Evolutionary conservation across 2,329 filamentous ascomycete genomes (phyloP).

Genomic region (Diaporthe eres): DNA sequence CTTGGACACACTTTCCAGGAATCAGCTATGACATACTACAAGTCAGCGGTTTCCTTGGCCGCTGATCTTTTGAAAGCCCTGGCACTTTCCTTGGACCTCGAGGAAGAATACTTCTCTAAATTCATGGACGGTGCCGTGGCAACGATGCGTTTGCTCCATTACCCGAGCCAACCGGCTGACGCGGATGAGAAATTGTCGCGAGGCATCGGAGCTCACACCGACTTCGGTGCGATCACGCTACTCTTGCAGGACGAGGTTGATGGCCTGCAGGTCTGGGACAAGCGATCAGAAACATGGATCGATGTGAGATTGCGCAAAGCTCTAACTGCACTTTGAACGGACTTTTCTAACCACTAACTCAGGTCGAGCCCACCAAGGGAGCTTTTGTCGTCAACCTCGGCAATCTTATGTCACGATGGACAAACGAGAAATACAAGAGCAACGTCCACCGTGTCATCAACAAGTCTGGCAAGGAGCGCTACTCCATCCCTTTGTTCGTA

Average conservation of each 20-base stretch:
- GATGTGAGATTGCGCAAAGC: slow-evolving; percentile 44
- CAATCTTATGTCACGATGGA: slow-evolving; percentile 64
- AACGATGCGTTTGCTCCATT: slow-evolving; percentile 60
- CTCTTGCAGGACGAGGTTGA: slow-evolving; percentile 64
- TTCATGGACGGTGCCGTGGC: slow-evolving; percentile 59
- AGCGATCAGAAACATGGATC: slow-evolving; percentile 59
- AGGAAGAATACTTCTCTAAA: slow-evolving; percentile 56
- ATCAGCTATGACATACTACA: slow-evolving; percentile 55
- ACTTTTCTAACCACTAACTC: too few relatives aligned
- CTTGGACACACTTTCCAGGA: slow-evolving; percentile 53
- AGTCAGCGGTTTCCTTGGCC: slow-evolving; percentile 55
- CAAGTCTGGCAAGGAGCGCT: slow-evolving; percentile 61
- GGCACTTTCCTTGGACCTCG: slow-evolving; percentile 54
- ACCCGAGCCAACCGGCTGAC: slow-evolving; percentile 56
- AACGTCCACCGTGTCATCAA: slow-evolving; percentile 70
- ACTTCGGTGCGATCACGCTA: slow-evolving; percentile 69
- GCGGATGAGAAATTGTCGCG: slow-evolving; percentile 51
- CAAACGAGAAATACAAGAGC: slow-evolving; percentile 65
- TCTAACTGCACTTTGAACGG: too few relatives aligned
- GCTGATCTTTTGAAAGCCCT: slow-evolving; percentile 55
- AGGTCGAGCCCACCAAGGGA: slow-evolving; percentile 56
- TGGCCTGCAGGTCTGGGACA: slow-evolving; percentile 65
- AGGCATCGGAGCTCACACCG: slow-evolving; percentile 64
- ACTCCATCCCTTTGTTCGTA: slow-evolving; percentile 67
- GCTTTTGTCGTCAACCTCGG: slow-evolving; percentile 66